phyloP scores from a whole-genome alignment of 176 grass and related monocot species.

The Ampelocalamus luodianensis region DNA sequence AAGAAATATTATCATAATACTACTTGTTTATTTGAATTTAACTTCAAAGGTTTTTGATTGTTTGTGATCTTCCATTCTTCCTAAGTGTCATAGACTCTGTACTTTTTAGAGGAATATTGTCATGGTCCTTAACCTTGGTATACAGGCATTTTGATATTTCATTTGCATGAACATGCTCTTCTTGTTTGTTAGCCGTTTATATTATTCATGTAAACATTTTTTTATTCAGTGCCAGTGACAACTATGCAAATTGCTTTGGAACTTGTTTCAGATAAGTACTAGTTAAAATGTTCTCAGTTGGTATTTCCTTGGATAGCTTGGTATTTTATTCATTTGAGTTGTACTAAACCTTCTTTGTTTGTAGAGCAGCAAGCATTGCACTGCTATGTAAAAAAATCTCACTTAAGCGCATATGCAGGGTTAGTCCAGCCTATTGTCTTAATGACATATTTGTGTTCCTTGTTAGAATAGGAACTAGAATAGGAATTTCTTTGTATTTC shows the following conservation, averaged over 20 bases:
- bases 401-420: neutral
- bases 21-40: neutral
- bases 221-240: neutral
- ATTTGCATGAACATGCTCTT: neutral
- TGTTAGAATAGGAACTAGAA: too few species aligned
- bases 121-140: neutral
- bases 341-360: conserved; percentile 21
- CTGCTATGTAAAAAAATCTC: neutral
- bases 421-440: conserved; percentile 4
- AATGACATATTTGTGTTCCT: conserved; percentile 3
- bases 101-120: neutral
- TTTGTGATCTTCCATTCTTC: too few species aligned
- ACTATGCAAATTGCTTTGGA: neutral
- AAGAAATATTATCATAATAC: neutral
- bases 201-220: neutral
- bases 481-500: too few species aligned
- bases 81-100: neutral
- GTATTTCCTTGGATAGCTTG: conserved; percentile 6
- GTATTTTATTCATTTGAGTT: conserved; percentile 23
- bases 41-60: too few species aligned
- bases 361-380: conserved; percentile 13
- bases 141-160: neutral
- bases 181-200: neutral
- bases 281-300: neutral
- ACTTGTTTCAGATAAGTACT: neutral